Percentiles rank a stretch among this genome's conserved stretches.
phyloP scores from a whole-genome alignment of 2,329 filamentous ascomycete genomes.

The Pseudocercospora crystallina region DNA sequence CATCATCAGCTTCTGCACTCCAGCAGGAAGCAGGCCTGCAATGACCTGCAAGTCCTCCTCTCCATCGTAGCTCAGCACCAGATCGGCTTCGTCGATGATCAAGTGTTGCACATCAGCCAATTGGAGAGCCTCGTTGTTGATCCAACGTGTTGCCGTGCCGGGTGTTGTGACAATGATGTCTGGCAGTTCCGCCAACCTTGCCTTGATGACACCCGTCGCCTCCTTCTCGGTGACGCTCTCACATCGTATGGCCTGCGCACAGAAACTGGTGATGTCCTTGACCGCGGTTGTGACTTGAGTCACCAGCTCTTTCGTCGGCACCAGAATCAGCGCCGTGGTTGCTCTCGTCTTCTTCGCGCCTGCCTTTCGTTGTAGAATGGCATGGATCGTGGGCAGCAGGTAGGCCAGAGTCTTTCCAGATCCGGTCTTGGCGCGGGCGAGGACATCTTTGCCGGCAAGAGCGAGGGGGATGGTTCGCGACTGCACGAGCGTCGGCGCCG shows the following conservation, averaged over 20 bases:
- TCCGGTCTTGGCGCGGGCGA: constrained; percentile 90
- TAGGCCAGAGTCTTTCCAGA: constrained; percentile 98
- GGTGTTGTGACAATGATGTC: constrained; percentile 92
- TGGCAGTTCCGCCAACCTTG: constrained; percentile 79
- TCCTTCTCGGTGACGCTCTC: constrained; percentile 90
- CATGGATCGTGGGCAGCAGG: constrained; percentile 81
- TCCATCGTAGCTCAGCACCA: constrained; percentile 92
- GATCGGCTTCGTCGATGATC: constrained; percentile 90
- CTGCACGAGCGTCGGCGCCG: constrained; percentile 85
- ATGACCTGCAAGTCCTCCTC: constrained; percentile 84
- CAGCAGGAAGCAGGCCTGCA: constrained; percentile 74
- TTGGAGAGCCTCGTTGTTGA: constrained; percentile 70
- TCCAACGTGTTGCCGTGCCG: constrained; percentile 74
- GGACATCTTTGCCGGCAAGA: constrained; percentile 81
- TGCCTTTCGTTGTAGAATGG: constrained; percentile 75
- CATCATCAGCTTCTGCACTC: constrained; percentile 88
- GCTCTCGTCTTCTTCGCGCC: constrained; percentile 47
- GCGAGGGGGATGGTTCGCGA: constrained; percentile 83
- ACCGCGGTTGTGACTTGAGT: constrained; percentile 83
- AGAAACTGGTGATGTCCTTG: constrained; percentile 75
- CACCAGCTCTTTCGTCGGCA: constrained; percentile 91
- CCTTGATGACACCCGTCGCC: constrained; percentile 82
- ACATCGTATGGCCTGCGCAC: constrained; percentile 76
- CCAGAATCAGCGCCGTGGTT: constrained; percentile 80
- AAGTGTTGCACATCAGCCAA: constrained; percentile 71